A percentile compares a stretch with the other conserved stretches of the same genome.
Evolutionary conservation across 306 rosid species (phyloP).

Genomic region (Abrus precatorius): DNA sequence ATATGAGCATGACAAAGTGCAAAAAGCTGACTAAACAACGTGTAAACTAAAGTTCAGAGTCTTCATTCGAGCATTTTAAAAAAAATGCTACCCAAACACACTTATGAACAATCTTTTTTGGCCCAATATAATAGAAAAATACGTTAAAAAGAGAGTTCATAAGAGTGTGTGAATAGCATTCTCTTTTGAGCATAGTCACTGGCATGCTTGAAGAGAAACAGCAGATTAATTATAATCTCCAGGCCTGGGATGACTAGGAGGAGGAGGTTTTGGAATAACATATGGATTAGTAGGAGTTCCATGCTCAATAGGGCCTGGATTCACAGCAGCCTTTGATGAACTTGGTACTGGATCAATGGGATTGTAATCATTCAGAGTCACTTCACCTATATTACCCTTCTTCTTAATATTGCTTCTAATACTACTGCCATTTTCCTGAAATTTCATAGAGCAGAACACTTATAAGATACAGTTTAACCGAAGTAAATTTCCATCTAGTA

Average conservation of each 20-base stretch:
- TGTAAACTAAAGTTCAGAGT: conserved; percentile 21
- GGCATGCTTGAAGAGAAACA: not conserved
- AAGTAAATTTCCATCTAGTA: not conserved
- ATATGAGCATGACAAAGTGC: not conserved
- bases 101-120: not conserved
- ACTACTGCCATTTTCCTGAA: conserved; percentile 57
- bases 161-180: not conserved
- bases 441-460: conserved; percentile 35
- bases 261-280: conserved; percentile 70
- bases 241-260: conserved; percentile 55
- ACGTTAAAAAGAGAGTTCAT: not conserved
- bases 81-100: not conserved
- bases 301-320: conserved; percentile 80
- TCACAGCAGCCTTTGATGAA: conserved; percentile 51
- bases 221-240: conserved; percentile 36
- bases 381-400: conserved; percentile 24
- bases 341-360: conserved; percentile 73
- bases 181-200: conserved; percentile 36
- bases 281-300: conserved; percentile 74
- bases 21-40: conserved; percentile 33
- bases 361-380: conserved; percentile 69
- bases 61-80: conserved; percentile 34
- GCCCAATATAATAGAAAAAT: not conserved
- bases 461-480: not conserved
- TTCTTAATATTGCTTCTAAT: not conserved